Evolutionary conservation across 257 asterid species (phyloP), one percentile per base, ranked within the genome.

Genomic region (Coffea eugenioides): DNA sequence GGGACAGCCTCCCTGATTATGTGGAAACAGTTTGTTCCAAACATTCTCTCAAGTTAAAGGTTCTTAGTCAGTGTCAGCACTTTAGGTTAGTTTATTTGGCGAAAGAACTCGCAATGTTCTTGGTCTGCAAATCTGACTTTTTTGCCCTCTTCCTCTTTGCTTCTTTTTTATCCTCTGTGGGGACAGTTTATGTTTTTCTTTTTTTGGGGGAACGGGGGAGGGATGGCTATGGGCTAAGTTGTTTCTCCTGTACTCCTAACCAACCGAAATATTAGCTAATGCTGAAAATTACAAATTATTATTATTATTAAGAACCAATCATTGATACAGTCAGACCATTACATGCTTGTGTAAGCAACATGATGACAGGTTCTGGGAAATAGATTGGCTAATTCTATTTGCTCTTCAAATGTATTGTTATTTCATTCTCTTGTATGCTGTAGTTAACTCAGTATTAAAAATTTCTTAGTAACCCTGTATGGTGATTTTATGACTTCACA

Each of bases 401-500:
- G 11, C 7, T 62, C 6, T 16, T 43, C 5, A 16, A 54, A 9
- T 27, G 20, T 59, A 15, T 31, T 68, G 8, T 36, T 43, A 68
- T 68, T 34, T 68, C 69, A 25, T 54, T 67, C 21, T 68, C 15
- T 52, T 25, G 2, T 67, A 68, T 77, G 39, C 39, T 52, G 34
- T 49, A 23, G 48, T 12, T 69, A 45, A 70, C 18, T 59, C 20
- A 74, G 3, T 18, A 10, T 79, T 52, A 48, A 21, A 11, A 69
- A 41, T 51, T 36, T 39, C 16, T 27, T 14, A 23, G 43, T 25
- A 45, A 56, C 12, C 11, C 5, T 34, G 34, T 27, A n/a, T 3
- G 70, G 31, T 23, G 31, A 59, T 59, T 64, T 77, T 39, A 43
- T 18, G 61, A 31, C 67, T 77, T 69, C 77, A 59, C 73, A 59